These are phyloP conservation scores for Barnettozyma sucrosica DNA, from an alignment of 805 yeast species.

Conservation along the genomic window DNA sequence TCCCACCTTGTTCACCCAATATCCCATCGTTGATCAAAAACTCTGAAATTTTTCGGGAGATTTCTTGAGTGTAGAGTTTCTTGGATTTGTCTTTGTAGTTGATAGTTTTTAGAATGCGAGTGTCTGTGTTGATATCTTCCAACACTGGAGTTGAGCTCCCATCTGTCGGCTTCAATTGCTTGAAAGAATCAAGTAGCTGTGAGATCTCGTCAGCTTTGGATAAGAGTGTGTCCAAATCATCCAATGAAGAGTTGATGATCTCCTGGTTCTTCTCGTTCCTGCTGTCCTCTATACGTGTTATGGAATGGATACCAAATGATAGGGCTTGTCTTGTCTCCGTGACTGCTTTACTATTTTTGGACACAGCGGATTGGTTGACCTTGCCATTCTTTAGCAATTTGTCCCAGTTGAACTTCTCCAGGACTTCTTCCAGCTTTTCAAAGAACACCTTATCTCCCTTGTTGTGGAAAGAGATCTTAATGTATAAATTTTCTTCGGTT, in stretches of 20 bases:
- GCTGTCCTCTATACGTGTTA: slow-evolving; percentile 52
- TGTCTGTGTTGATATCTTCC: slow-evolving; percentile 9
- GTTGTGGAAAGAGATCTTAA: slow-evolving; percentile 70
- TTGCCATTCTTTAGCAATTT: slow-evolving; percentile 28
- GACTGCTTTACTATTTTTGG: slow-evolving; percentile 2
- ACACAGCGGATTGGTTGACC: slow-evolving; percentile 23
- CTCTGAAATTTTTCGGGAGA: slow-evolving; percentile 76
- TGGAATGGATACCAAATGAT: slow-evolving; percentile 63
- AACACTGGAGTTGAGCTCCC: slow-evolving; percentile 8
- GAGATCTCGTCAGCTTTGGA: slow-evolving; percentile 72
- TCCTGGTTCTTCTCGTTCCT: slow-evolving; percentile 52
- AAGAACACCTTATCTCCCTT: slow-evolving; percentile 59
- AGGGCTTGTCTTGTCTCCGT: slow-evolving; percentile 13
- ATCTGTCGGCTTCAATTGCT: slow-evolving; percentile 25
- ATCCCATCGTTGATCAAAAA: slow-evolving; percentile 45
- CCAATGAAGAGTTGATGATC: slow-evolving; percentile 61
- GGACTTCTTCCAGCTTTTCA: slow-evolving; percentile 36
- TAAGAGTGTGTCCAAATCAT: slow-evolving; percentile 72
- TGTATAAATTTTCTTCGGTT: slow-evolving; percentile 24
- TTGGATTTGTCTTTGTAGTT: slow-evolving; percentile 21
- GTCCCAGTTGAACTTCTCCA: slow-evolving; percentile 51
- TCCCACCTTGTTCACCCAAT: slow-evolving; percentile 48
- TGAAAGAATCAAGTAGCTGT: slow-evolving; percentile 40
- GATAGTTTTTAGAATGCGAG: slow-evolving; percentile 12
- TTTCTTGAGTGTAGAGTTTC: slow-evolving; percentile 50